A percentile compares a stretch with the other conserved stretches of the same genome.
Evolutionary conservation across 495 filamentous ascomycete species (phyloP).

Genomic region (Mytilinidion resinicola): DNA sequence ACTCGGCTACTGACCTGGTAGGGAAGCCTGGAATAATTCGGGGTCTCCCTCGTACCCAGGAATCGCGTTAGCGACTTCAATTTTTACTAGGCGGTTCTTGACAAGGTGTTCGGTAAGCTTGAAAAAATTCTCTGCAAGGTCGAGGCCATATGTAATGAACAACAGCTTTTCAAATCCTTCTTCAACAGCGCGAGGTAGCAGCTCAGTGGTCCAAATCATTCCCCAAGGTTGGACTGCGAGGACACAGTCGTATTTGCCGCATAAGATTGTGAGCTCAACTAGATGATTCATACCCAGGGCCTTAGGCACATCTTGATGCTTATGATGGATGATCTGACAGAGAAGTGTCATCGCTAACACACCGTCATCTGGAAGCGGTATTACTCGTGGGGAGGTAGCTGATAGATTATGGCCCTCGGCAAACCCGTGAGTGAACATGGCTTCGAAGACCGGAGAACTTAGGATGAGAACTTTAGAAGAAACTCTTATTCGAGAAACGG

Average conservation of each 20-base stretch:
- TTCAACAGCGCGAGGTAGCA: background rate
- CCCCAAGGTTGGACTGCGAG: background rate
- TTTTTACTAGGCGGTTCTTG: no score
- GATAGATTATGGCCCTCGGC: background rate
- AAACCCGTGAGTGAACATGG: constrained; percentile 1
- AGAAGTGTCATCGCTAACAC: background rate
- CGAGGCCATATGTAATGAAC: background rate
- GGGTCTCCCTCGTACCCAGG: no score
- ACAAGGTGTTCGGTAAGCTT: no score
- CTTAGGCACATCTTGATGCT: background rate
- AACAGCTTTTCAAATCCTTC: background rate
- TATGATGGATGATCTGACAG: background rate
- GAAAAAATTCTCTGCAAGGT: constrained; percentile 2
- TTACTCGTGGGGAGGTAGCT: background rate
- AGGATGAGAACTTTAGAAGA: background rate
- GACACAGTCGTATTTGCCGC: constrained; percentile 8
- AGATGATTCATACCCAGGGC: background rate
- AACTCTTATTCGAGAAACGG: background rate
- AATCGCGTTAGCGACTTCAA: no score
- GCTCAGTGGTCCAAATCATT: background rate
- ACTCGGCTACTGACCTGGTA: no score
- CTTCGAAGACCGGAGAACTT: background rate
- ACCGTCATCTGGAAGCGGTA: constrained; percentile 1
- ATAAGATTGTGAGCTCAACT: background rate
- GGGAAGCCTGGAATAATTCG: no score